A percentile compares a stretch with the other conserved stretches of the same genome.
These are phyloP conservation scores for Wallacemonas sp. DNA, from an alignment of 208 protist species.

Conservation along the genomic window DNA sequence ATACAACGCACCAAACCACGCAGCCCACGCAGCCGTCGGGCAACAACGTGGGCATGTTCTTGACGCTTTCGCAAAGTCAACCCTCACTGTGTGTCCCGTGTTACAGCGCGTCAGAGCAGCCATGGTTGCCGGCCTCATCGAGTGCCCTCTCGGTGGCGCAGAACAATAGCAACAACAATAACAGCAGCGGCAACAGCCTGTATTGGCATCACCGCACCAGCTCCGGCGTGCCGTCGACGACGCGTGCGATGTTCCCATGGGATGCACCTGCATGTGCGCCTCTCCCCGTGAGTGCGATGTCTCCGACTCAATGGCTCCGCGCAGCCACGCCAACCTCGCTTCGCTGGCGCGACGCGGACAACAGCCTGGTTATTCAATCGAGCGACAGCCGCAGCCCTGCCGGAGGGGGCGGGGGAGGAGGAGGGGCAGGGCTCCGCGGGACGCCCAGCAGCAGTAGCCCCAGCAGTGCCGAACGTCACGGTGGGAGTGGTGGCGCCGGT, in stretches of 20 bases:
- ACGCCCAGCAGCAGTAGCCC: not conserved
- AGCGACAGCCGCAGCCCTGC: not conserved
- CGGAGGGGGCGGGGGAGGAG: not conserved
- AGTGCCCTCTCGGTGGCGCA: too few relatives aligned
- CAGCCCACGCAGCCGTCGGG: not conserved
- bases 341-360: slow-evolving; percentile 1
- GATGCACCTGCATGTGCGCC: not conserved
- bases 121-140: too few relatives aligned
- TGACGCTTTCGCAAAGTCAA: slow-evolving; percentile 9
- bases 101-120: not conserved
- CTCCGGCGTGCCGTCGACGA: not conserved
- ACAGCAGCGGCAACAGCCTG: not conserved
- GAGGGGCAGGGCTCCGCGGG: not conserved
- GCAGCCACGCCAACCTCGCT: not conserved
- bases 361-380: not conserved
- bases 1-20: not conserved
- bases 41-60: too few relatives aligned
- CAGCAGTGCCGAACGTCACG: not conserved
- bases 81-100: not conserved
- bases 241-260: slow-evolving; percentile 2
- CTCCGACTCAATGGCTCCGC: too few relatives aligned
- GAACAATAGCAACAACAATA: not conserved
- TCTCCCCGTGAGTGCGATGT: not conserved
- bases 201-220: not conserved
- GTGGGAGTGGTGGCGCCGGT: not conserved